Evolutionary conservation across 1,139 yeast species (phyloP), one percentile per base, ranked within the genome.

Genomic region (Wickerhamomyces sp.): DNA sequence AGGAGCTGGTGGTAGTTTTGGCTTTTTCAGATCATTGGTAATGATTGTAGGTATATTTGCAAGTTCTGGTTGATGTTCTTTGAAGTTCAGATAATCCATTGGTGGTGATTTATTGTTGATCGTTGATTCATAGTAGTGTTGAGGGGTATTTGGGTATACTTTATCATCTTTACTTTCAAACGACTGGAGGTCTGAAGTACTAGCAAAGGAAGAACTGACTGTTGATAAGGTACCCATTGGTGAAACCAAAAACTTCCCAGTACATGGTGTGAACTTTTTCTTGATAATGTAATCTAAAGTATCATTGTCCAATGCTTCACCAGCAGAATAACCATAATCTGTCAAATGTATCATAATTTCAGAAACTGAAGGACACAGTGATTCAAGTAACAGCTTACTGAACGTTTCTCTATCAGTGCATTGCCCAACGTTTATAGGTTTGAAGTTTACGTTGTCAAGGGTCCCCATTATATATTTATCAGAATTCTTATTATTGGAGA

Each of bases 311-410:
- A 90, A 63, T 0, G 81, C 72, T 5, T 71, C 77, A 6, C 96
- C 96, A 39, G 79, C 78, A 5, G 70, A 71, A 41, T 81, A 73
- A 14, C 80, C 79, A 60, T 82, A 80, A 40, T 89, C 95, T 0
- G 95, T 86, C 51, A 89, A 64, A 56, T 84, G 90, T 40, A 83
- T 69, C 0, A 80, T 65, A 32, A 78, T 64, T 0, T 76, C 77
- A 7, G 58, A 63, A 11, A 71, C 67, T 7, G 68, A 63, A 18
- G 81, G 57, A 8, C 67, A 73, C 26, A 81, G 59, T 4, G 67
- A 66, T 2, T 65, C 61, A 1, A 72, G 64, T 13, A 83, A 50
- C 7, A 60, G 53, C 2, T 61, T 65, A 48, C 71, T 73, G 34
- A 79, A 62, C 3, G 65, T 68, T 0, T 59, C 62, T 2, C 65